These are phyloP conservation scores for Baorangia bicolor DNA, from an alignment of 768 basidiomycete genomes.

Conservation along the genomic window DNA sequence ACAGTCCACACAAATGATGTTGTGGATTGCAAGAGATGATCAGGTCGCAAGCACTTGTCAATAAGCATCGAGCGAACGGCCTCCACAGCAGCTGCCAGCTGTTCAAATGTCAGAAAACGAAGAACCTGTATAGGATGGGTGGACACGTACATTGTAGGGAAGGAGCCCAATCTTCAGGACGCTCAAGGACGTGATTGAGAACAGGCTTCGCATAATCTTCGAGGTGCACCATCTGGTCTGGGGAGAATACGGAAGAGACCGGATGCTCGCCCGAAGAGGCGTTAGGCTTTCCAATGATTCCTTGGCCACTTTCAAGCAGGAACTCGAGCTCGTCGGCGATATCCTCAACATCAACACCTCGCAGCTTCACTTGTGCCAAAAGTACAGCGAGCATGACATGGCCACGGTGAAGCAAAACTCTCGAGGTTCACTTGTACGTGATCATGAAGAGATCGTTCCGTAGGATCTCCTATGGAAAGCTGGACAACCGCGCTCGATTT, in stretches of 20 bases:
- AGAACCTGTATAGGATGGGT: not conserved
- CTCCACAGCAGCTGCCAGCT: slow-evolving; percentile 74
- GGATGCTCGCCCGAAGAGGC: slow-evolving; percentile 36
- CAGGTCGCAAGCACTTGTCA: slow-evolving; percentile 90
- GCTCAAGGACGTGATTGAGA: slow-evolving; percentile 54
- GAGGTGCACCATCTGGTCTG: slow-evolving; percentile 70
- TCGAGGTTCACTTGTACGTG: slow-evolving; percentile 85
- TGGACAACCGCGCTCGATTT: too few relatives aligned
- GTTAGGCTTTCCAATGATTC: slow-evolving; percentile 41
- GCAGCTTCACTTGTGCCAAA: slow-evolving; percentile 84
- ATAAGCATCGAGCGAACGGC: slow-evolving; percentile 75
- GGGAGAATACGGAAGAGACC: slow-evolving; percentile 49
- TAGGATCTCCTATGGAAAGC: slow-evolving; percentile 75
- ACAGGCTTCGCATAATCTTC: slow-evolving; percentile 74
- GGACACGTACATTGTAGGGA: slow-evolving; percentile 71
- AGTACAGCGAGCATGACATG: slow-evolving; percentile 89
- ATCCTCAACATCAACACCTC: slow-evolving; percentile 75
- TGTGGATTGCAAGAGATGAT: slow-evolving; percentile 84
- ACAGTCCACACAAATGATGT: slow-evolving; percentile 70
- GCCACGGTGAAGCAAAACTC: slow-evolving; percentile 86
- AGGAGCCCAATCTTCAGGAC: slow-evolving; percentile 64
- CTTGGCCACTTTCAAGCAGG: slow-evolving; percentile 85
- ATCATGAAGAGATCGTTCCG: slow-evolving; percentile 86
- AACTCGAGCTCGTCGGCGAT: slow-evolving; percentile 86
- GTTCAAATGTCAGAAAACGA: slow-evolving; percentile 16